Base-by-base conservation (phyloP, 495 filamentous ascomycete species). In the Penicillium lividum region DNA sequence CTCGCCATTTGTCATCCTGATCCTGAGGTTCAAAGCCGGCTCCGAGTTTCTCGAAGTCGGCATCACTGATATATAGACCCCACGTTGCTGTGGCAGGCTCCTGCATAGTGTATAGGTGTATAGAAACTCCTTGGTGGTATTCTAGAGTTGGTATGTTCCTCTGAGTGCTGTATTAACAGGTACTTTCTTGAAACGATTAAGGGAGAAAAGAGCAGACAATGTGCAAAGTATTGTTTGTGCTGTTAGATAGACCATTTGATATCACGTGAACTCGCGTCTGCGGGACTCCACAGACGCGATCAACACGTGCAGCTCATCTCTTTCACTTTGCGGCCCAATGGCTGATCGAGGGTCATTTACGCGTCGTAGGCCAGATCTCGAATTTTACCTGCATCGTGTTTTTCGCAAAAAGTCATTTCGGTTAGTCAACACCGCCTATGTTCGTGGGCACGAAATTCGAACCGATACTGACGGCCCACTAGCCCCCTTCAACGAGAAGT, bases 401-500 rank as follows among this genome's bases (percentile, higher is more conserved):
- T 97, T 97, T 73, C 84, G 84, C 50, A 96, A 96, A 69, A 71
- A 72, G 4, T 73, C 72, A 10, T 93, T 95, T 67, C 81, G 90
- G 90, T 92, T 59, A 45, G 68, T 67, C 16, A 31, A 44, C 22
- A 22, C 22, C 22, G 22, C 22, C 22, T 22, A 22, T 1, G 22
- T 22, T 22, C 22, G 22, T 22, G 22, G 22, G 22, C 22, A 22
- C 22, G 22, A 22, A 54, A 22, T 33, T n/a, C 46, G 36, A 13
- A 22, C 16, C 34, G 15, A 51, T 30, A 49, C 62, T 67, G 58
- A 73, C n/a, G 22, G 10, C 15, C 27, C 65, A 65, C 60, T 18
- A 92, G 93, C 63, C 92, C 92, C 18, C 78, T 89, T 5, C 93
- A 98, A 66, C 81, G 90, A 55, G 91, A 98, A 54, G 92, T 97